These are phyloP conservation scores for Serendipita sp. DNA, from an alignment of 768 basidiomycete species.

Conservation along the genomic window DNA sequence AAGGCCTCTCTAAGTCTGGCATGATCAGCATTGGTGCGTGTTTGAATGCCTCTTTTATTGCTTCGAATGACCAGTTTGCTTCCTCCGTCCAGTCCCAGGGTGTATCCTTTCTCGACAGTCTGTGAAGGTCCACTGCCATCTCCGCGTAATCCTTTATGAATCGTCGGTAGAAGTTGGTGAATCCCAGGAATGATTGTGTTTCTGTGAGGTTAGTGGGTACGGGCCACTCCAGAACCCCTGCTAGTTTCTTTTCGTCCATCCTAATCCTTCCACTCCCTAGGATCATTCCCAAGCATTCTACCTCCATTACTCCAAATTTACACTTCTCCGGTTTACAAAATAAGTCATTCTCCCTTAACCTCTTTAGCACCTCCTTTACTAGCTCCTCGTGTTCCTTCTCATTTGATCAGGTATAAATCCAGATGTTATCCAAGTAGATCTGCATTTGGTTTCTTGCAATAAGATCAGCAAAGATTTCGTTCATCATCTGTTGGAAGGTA, in stretches of 20 bases:
- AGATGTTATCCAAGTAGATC: conserved; percentile 32
- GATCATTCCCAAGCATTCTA: conserved; percentile 30
- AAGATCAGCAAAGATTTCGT: conserved; percentile 25
- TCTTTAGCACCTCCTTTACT: conserved; percentile 22
- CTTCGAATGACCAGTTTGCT: not conserved
- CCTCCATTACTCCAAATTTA: conserved; percentile 22
- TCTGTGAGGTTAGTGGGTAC: conserved; percentile 20
- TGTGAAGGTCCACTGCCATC: conserved; percentile 11
- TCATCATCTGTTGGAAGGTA: conserved; percentile 29
- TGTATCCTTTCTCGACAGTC: conserved; percentile 14
- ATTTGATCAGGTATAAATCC: conserved; percentile 26
- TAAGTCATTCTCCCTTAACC: conserved; percentile 19
- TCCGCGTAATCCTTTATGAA: conserved; percentile 26
- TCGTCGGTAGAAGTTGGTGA: conserved; percentile 30
- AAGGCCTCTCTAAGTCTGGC: not conserved
- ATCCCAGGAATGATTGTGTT: conserved; percentile 29
- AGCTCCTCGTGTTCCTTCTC: conserved; percentile 23
- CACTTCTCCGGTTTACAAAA: conserved; percentile 26
- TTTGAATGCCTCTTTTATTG: conserved; percentile 10
- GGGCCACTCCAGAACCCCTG: conserved; percentile 26
- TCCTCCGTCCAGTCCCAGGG: not conserved
- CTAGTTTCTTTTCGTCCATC: conserved; percentile 29
- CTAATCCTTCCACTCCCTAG: conserved; percentile 19
- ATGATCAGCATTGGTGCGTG: conserved; percentile 12
- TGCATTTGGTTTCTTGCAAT: conserved; percentile 19